Conservation (phyloP, 441 rosid genomes). For the Corymbia citriodora region DNA sequence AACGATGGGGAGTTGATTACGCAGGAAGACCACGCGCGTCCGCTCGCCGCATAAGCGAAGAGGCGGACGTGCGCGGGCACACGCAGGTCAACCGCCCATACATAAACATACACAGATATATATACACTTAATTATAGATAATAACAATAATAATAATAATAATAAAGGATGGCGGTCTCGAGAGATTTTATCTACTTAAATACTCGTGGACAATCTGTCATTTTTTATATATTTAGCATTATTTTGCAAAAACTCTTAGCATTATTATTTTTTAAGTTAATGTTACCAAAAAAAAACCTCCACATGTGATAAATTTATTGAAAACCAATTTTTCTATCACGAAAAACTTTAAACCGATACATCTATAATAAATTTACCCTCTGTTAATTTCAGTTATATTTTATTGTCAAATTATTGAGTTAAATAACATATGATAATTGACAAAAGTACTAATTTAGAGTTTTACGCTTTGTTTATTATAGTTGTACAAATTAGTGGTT, state of each 20-base stretch:
- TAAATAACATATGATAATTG: too few species aligned
- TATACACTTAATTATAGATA: not conserved
- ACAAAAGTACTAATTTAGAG: rapidly evolving
- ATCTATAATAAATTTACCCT: rapidly evolving
- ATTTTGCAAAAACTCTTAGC: not conserved
- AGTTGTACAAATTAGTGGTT: rapidly evolving
- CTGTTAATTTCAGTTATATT: rapidly evolving
- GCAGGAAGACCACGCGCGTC: not conserved
- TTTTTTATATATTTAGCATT: not conserved
- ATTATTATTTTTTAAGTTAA: not conserved
- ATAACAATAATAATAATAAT: rapidly evolving
- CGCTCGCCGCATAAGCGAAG: not conserved
- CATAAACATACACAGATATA: rapidly evolving
- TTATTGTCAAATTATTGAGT: too few species aligned
- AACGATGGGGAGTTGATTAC: not conserved
- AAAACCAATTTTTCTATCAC: rapidly evolving
- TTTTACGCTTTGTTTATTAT: rapidly evolving
- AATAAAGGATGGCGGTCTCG: not conserved
- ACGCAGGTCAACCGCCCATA: not conserved
- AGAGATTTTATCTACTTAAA: not conserved
- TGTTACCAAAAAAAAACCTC: not conserved
- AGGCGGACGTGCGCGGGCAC: not conserved
- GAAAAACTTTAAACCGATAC: rapidly evolving
- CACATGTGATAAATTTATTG: rapidly evolving
- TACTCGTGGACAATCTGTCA: not conserved